Base-by-base conservation (phyloP, 495 filamentous ascomycete genomes). In the Alectoria sarmentosa region DNA sequence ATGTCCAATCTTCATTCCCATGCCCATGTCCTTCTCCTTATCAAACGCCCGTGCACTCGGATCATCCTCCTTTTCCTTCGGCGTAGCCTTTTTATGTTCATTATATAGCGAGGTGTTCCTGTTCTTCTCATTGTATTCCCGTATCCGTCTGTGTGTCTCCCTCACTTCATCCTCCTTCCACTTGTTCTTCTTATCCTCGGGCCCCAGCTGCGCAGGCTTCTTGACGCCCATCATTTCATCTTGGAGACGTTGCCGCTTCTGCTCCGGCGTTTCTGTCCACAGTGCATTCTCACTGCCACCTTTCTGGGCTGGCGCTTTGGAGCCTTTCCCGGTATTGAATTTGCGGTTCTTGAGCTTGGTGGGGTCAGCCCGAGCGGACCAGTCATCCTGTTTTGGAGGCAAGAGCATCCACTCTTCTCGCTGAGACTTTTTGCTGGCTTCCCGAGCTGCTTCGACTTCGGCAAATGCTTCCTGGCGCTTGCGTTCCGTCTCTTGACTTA, bases 391-490 rank as follows among this genome's bases (percentile, higher is more conserved):
- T 6, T 83, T 83, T 0, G 94, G 94, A 0, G 93, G 94, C 10
- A 88, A 83, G 37, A 93, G 80, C 94, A 98, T 98, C 94, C 94
- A 98, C 69, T 90, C 86, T 76, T 96, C 94, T 62, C 94, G 85
- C 65, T 82, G 79, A 23, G 73, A 74, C 66, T 80, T 81, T 62
- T 79, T 76, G 9, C 76, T 70, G 8, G 75, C 73, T 19, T 69
- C 54, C 38, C 71, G 65, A 54, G 71, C 67, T 28, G 71, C 73
- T 15, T 72, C 61, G 21, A 69, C 60, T 26, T 69, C 49, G 63
- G 66, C 58, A 39, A 60, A 21, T 34, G 69, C 65, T 34, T 64
- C 67, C 62, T 73, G 67, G 62, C 71, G 60, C 55, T 56, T 41
- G 11, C 39, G 56, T 13, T 68, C 67, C 59, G 64, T 66, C 19